Evolutionary conservation across 2,329 filamentous ascomycete genomes (phyloP), one percentile per base, ranked within the genome.

Genomic region (Claviceps spartinae): DNA sequence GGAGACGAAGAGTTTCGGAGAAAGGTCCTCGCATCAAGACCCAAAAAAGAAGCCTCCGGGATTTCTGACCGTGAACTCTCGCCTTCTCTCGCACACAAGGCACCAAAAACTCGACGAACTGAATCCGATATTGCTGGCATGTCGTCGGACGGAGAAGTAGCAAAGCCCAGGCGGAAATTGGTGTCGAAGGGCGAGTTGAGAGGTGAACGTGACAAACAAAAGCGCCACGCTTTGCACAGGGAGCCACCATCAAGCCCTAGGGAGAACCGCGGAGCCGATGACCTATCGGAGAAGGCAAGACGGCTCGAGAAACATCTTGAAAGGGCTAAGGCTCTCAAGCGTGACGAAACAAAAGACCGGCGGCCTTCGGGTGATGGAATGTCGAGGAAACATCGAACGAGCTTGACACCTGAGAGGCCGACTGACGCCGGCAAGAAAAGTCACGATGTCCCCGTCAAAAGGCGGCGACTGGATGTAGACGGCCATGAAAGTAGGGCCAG

Each of bases 131-230:
- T 70, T 24, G 70, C 73, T 14, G 71, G 67, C 2, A 66, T 71
- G 6, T 79, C 76, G 0, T 81, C 78, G 37, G 77, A 77, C 59
- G 79, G 73, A 2, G 79, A 81, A 60, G 64, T 75, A 8, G 63
- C 71, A 22, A 84, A 83, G 60, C 79, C 80, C 2, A 69, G 81
- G 24, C 72, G 79, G 41, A 85, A 83, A 60, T 71, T 85, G 11
- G 72, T 84, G 20, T 83, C 81, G 1, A 81, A 81, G 38, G 76
- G 75, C 49, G 81, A 83, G 52, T 64, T 82, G 41, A 78, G 79
- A 55, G 77, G 76, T 9, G 77, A 81, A 59, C 70, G 76, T 18
- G 75, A 79, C 51, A 77, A 76, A 62, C 76, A 81, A 56, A 71
- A 79, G 18, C 76, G 80, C 18, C 44, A 30, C 18, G 42, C 50